These are phyloP conservation scores for Suhomyces sp. DNA, from an alignment of 805 yeast genomes.

Conservation along the genomic window DNA sequence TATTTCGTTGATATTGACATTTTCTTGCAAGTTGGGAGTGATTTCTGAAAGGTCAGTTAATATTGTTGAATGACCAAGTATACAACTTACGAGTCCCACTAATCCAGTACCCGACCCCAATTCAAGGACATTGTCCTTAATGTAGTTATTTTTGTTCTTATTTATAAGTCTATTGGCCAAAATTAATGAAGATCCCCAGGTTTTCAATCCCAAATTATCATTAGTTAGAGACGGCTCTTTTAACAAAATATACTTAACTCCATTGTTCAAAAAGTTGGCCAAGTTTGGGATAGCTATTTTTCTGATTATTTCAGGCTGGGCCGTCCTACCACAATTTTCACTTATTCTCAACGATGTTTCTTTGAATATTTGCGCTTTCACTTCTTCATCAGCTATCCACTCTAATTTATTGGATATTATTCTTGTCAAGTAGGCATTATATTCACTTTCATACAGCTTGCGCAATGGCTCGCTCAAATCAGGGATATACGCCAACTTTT, in stretches of 20 bases:
- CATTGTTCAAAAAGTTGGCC: neutral
- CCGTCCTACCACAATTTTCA: constrained; percentile 81
- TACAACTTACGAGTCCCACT: constrained; percentile 68
- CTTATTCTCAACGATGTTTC: constrained; percentile 65
- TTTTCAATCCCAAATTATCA: constrained; percentile 86
- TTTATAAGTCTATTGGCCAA: constrained; percentile 54
- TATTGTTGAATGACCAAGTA: constrained; percentile 47
- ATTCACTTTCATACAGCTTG: constrained; percentile 28
- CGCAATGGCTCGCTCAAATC: constrained; percentile 25
- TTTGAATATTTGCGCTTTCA: constrained; percentile 43
- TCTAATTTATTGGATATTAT: constrained; percentile 47
- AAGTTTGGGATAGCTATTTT: constrained; percentile 48
- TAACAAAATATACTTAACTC: constrained; percentile 34
- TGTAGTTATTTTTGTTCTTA: constrained; percentile 11
- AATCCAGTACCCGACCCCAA: constrained; percentile 97
- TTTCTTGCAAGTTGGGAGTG: constrained; percentile 60
- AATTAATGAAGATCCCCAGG: constrained; percentile 91
- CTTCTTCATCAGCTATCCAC: constrained; percentile 41
- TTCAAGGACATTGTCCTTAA: constrained; percentile 50
- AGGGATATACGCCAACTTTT: constrained; percentile 25
- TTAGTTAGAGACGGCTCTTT: constrained; percentile 83
- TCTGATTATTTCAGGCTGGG: constrained; percentile 69
- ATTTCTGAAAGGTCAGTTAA: constrained; percentile 83
- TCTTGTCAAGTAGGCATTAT: constrained; percentile 48
- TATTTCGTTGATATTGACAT: constrained; percentile 52